A percentile compares a stretch with the other conserved stretches of the same genome.
phyloP scores from a whole-genome alignment of 78 protist genomes.

The Guillardia theta region DNA sequence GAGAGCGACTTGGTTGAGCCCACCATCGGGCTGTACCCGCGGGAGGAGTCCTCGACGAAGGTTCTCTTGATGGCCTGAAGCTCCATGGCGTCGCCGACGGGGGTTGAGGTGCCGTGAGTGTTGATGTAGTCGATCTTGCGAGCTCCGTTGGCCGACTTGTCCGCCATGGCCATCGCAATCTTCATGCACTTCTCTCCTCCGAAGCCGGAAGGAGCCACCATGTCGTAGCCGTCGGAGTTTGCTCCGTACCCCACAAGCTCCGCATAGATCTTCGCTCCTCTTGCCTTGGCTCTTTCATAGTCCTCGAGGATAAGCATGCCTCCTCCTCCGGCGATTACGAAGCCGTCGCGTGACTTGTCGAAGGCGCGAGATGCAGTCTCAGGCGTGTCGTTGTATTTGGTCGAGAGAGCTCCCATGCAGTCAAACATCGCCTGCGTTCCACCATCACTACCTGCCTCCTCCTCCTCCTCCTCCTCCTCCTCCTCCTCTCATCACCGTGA shows the following conservation, averaged over 20 bases:
- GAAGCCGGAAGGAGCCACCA: slow-evolving; percentile 51
- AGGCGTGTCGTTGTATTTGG: slow-evolving; percentile 45
- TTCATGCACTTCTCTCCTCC: slow-evolving; percentile 49
- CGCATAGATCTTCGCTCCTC: slow-evolving; percentile 26
- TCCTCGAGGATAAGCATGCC: slow-evolving; percentile 50
- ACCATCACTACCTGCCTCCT: no score
- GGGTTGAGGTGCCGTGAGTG: slow-evolving; percentile 55
- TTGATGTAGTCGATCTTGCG: slow-evolving; percentile 42
- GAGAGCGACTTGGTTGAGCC: slow-evolving; percentile 38
- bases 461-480: no score
- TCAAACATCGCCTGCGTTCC: slow-evolving; percentile 47
- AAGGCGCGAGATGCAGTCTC: slow-evolving; percentile 42
- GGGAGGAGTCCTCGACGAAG: background rate
- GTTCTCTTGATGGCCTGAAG: slow-evolving; percentile 34
- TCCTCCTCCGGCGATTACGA: slow-evolving; percentile 55
- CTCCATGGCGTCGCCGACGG: slow-evolving; percentile 45
- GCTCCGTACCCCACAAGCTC: slow-evolving; percentile 49
- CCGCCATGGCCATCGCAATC: slow-evolving; percentile 46
- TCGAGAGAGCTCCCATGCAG: slow-evolving; percentile 51
- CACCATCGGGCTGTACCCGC: background rate
- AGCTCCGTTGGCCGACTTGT: background rate
- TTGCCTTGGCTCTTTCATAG: slow-evolving; percentile 8
- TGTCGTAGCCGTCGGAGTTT: slow-evolving; percentile 54
- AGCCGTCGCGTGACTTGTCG: slow-evolving; percentile 49
- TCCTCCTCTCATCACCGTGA: no score